Evolutionary conservation across 805 yeast genomes (phyloP).

Genomic region (Lachancea kluyveri): DNA sequence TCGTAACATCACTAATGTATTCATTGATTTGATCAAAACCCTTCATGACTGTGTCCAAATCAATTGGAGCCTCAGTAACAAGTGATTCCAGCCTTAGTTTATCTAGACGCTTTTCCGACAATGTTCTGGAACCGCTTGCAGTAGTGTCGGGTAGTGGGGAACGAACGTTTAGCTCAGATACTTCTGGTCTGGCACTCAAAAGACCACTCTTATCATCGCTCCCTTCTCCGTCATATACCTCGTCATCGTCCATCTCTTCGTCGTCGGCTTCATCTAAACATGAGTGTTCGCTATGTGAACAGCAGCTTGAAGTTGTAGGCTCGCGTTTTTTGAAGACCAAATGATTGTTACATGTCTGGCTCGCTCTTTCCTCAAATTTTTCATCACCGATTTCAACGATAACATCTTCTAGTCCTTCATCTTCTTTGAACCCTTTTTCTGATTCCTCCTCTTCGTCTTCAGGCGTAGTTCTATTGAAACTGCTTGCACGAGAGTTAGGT

Average conservation of each 20-base stretch:
- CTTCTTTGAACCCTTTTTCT: slow-evolving; percentile 6
- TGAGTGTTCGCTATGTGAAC: not conserved
- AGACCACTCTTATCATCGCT: slow-evolving; percentile 11
- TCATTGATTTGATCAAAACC: not conserved
- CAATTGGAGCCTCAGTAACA: too few species aligned
- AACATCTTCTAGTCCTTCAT: slow-evolving; percentile 9
- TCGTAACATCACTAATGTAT: not conserved
- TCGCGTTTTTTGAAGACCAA: not conserved
- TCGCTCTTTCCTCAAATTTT: slow-evolving; percentile 15
- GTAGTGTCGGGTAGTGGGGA: not conserved
- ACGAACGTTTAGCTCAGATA: not conserved
- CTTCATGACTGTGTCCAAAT: not conserved
- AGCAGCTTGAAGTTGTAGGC: slow-evolving; percentile 1
- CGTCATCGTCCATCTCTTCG: slow-evolving; percentile 13
- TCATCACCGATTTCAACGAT: slow-evolving; percentile 22
- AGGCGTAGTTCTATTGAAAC: not conserved
- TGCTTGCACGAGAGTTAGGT: not conserved
- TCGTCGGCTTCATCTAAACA: slow-evolving; percentile 8
- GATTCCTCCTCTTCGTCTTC: slow-evolving; percentile 6
- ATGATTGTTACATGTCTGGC: slow-evolving; percentile 2
- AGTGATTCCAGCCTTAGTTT: not conserved
- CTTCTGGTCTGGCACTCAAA: slow-evolving; percentile 2
- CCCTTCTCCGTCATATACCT: slow-evolving; percentile 11
- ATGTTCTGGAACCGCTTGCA: not conserved
- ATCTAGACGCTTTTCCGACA: not conserved